A percentile compares a stretch with the other conserved stretches of the same genome.
These are phyloP conservation scores for Ceratocystis cacaofunesta DNA, from an alignment of 2,329 filamentous ascomycete species.

Conservation along the genomic window DNA sequence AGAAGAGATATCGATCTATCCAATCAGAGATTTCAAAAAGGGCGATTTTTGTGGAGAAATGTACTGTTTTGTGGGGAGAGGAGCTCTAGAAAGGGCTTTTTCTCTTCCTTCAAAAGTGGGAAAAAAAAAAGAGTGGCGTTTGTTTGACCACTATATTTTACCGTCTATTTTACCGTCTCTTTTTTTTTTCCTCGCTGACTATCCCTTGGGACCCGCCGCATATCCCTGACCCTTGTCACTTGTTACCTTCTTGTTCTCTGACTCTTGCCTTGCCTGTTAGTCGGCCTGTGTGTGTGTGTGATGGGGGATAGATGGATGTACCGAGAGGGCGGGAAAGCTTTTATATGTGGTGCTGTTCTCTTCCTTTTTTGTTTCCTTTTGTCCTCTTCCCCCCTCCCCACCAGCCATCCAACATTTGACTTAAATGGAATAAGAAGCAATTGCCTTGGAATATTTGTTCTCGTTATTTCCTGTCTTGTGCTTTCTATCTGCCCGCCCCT, in stretches of 20 bases:
- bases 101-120: neutral
- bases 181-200: neutral
- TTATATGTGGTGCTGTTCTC: conserved; percentile 5
- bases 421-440: too few relatives aligned
- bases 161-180: neutral
- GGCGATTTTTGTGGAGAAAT: neutral
- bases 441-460: too few relatives aligned
- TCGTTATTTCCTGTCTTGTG: too few relatives aligned
- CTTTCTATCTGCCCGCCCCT: too few relatives aligned
- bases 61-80: neutral
- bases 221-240: neutral
- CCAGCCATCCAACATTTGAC: neutral
- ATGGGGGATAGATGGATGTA: neutral
- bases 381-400: neutral
- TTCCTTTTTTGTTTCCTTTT: neutral
- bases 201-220: neutral
- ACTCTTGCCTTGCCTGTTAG: neutral
- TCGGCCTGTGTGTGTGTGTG: neutral
- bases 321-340: conserved; percentile 3
- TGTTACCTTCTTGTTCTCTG: neutral
- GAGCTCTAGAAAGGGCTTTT: neutral
- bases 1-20: neutral
- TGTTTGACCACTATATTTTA: neutral
- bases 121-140: neutral
- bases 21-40: neutral